Conservation (phyloP, 2,329 filamentous ascomycete species). For the Fusarium piperis region DNA sequence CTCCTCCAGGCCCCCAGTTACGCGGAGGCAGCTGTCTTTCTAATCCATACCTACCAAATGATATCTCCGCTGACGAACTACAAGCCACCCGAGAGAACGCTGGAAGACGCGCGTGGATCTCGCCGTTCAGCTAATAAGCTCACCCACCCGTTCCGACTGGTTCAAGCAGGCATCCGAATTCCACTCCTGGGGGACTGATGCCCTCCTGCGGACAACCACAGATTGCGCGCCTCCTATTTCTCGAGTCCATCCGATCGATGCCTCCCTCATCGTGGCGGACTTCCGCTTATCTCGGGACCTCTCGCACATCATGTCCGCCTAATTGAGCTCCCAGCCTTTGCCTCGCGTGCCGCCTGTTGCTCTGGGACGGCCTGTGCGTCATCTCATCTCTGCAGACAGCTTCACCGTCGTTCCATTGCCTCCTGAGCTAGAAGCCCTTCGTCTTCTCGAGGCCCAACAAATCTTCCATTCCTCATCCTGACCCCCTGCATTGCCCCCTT, state of each 20-base stretch:
- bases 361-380: slow-evolving; percentile 3
- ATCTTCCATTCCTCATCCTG: slow-evolving; percentile 29
- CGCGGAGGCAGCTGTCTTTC: slow-evolving; percentile 20
- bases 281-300: slow-evolving; percentile 17
- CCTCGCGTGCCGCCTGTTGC: neutral
- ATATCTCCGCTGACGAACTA: slow-evolving; percentile 15
- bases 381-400: neutral
- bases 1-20: slow-evolving; percentile 19
- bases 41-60: neutral
- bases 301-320: neutral
- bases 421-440: slow-evolving; percentile 13
- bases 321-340: neutral
- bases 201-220: slow-evolving; percentile 3
- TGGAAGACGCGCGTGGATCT: slow-evolving; percentile 30
- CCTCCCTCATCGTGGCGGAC: slow-evolving; percentile 12
- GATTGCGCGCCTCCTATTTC: slow-evolving; percentile 19
- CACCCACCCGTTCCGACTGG: slow-evolving; percentile 35
- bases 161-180: slow-evolving; percentile 32
- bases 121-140: slow-evolving; percentile 17
- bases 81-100: slow-evolving; percentile 6
- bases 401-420: slow-evolving; percentile 18
- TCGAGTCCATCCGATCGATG: slow-evolving; percentile 8
- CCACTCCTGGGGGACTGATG: slow-evolving; percentile 1
- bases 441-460: slow-evolving; percentile 29
- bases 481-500: slow-evolving; percentile 34